phyloP scores from a whole-genome alignment of 2,329 filamentous ascomycete species.

The Phaeomoniella chlamydospora region DNA sequence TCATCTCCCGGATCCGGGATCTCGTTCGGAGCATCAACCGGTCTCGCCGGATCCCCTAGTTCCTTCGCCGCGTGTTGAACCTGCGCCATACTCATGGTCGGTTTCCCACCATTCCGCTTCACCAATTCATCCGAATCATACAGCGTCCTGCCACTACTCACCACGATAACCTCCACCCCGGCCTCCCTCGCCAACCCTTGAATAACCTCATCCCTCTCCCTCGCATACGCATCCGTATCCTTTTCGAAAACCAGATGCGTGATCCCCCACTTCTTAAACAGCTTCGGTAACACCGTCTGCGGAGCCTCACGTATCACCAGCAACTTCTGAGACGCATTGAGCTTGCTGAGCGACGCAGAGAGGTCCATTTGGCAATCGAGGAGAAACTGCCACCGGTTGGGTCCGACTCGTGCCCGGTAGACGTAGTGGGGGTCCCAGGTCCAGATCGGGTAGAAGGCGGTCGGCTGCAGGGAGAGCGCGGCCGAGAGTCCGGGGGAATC shows the following conservation, averaged over 20 bases:
- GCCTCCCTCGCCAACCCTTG: slow-evolving; percentile 44
- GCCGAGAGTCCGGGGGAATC: slow-evolving; percentile 62
- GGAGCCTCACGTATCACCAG: slow-evolving; percentile 60
- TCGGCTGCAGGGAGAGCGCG: slow-evolving; percentile 54
- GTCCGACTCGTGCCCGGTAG: slow-evolving; percentile 53
- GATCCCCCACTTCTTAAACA: slow-evolving; percentile 59
- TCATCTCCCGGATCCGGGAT: slow-evolving; percentile 54
- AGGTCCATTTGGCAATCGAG: slow-evolving; percentile 63
- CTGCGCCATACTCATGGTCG: slow-evolving; percentile 61
- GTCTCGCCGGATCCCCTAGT: slow-evolving; percentile 41
- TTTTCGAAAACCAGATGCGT: slow-evolving; percentile 68
- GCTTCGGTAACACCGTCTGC: slow-evolving; percentile 54
- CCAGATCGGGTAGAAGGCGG: slow-evolving; percentile 59
- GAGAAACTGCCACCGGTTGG: slow-evolving; percentile 64
- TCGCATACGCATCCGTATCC: slow-evolving; percentile 60
- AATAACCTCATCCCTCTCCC: slow-evolving; percentile 47
- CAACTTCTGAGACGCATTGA: slow-evolving; percentile 59
- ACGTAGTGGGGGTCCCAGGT: slow-evolving; percentile 74
- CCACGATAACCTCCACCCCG: slow-evolving; percentile 50
- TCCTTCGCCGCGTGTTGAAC: slow-evolving; percentile 47
- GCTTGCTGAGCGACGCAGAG: slow-evolving; percentile 48
- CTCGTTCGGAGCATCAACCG: slow-evolving; percentile 42
- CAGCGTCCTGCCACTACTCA: slow-evolving; percentile 50
- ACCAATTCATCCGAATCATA: slow-evolving; percentile 62
- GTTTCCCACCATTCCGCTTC: slow-evolving; percentile 48